These are phyloP conservation scores for Triticum monococcum DNA, from an alignment of 176 grass and related monocot species.

Conservation along the genomic window DNA sequence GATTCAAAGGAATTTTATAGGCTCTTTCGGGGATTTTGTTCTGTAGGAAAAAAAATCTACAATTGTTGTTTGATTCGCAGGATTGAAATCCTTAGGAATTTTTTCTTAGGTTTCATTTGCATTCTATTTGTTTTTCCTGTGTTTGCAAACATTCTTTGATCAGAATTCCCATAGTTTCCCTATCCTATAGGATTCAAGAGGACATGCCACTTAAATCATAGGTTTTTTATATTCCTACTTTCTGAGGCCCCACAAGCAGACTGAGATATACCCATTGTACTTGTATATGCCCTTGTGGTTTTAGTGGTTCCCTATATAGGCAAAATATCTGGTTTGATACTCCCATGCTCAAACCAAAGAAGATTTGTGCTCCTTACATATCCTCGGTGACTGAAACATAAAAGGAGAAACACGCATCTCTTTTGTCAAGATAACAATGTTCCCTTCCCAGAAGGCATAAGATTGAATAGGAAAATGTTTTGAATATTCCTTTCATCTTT, in stretches of 20 bases:
- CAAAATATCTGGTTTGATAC: constrained; percentile 27
- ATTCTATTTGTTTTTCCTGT: neutral
- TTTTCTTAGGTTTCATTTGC: neutral
- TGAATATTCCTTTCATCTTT: constrained; percentile 3
- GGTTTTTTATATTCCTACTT: neutral
- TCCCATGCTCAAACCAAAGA: neutral
- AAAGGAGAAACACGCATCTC: neutral
- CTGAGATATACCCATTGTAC: neutral
- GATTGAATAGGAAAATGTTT: neutral
- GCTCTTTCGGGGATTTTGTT: neutral
- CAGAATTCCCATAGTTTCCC: neutral
- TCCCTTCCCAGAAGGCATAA: neutral
- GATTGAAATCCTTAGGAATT: neutral
- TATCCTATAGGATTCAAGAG: neutral
- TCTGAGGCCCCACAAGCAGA: neutral
- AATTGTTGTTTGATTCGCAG: neutral
- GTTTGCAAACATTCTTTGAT: neutral
- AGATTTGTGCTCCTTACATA: neutral
- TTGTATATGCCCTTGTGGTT: neutral
- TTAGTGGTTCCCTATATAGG: neutral
- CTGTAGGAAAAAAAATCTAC: neutral
- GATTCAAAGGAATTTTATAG: neutral
- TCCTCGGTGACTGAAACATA: neutral
- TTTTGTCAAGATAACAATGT: neutral
- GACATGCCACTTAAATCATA: neutral